Conservation (phyloP, 495 filamentous ascomycete genomes). For the Podospora appendiculata region DNA sequence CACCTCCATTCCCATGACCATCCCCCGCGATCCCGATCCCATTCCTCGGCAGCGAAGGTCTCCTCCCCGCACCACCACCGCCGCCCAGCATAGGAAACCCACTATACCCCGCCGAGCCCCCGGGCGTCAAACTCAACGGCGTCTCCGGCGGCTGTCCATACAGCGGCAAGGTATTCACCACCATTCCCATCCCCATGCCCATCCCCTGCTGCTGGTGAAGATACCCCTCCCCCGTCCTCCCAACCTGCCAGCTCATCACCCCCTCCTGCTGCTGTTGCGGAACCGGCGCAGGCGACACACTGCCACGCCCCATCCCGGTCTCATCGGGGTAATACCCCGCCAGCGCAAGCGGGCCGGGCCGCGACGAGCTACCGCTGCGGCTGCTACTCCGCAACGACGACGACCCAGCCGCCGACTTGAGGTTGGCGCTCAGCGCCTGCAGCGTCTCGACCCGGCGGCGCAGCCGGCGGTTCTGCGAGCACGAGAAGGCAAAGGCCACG, state of each 20-base stretch:
- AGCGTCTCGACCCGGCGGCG: slow-evolving; percentile 6
- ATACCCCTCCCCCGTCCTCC: not conserved
- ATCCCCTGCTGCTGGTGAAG: not conserved
- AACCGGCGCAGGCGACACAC: no score
- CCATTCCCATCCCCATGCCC: not conserved
- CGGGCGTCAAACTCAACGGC: not conserved
- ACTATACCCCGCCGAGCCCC: no score
- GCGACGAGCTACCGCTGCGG: not conserved
- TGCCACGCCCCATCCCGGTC: no score
- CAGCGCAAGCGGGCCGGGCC: not conserved
- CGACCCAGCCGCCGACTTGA: not conserved
- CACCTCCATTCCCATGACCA: no score
- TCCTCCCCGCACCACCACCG: not conserved
- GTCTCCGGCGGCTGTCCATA: not conserved
- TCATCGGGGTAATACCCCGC: no score
- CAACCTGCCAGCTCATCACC: not conserved
- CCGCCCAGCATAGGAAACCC: not conserved
- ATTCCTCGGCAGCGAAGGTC: slow-evolving; percentile 5
- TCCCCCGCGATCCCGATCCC: not conserved
- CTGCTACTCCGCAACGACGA: not conserved
- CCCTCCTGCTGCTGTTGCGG: no score
- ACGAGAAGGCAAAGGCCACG: slow-evolving; percentile 8
- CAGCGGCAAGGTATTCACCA: no score
- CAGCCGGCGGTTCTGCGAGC: slow-evolving; percentile 9
- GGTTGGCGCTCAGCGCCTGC: not conserved